Conservation (phyloP, 768 basidiomycete genomes). For the Auricularia auricula-judae region DNA sequence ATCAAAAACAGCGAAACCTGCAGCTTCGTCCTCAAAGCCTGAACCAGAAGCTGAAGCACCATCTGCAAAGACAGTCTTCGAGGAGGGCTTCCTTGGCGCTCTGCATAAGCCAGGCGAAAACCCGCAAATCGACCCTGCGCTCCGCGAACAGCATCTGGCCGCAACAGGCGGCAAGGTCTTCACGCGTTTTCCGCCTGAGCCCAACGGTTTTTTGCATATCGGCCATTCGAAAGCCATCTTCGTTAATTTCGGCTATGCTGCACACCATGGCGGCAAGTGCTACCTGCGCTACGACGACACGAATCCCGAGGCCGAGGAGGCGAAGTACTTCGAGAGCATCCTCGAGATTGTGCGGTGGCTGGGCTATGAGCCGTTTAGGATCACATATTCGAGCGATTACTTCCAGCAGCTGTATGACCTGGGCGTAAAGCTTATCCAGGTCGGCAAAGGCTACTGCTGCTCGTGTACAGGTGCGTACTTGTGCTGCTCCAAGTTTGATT, state of each 20-base stretch:
- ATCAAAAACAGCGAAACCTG: conserved; percentile 21
- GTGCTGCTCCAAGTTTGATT: neutral
- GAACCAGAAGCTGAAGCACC: conserved; percentile 16
- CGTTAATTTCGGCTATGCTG: conserved; percentile 97
- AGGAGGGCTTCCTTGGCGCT: conserved; percentile 86
- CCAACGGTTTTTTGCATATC: conserved; percentile 91
- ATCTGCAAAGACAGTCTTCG: conserved; percentile 61
- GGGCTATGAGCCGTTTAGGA: conserved; percentile 96
- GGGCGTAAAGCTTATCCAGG: conserved; percentile 77
- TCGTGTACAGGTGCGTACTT: conserved; percentile 78
- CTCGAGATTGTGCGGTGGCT: conserved; percentile 93
- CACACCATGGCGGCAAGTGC: conserved; percentile 81
- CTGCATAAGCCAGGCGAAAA: conserved; percentile 93
- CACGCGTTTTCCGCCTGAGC: conserved; percentile 98
- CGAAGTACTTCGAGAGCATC: conserved; percentile 90
- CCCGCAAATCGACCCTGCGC: conserved; percentile 66
- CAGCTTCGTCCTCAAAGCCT: conserved; percentile 18
- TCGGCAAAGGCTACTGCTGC: conserved; percentile 91
- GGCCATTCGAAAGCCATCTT: conserved; percentile 99
- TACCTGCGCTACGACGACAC: conserved; percentile 97
- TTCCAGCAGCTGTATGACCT: conserved; percentile 80
- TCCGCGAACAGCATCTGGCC: conserved; percentile 73
- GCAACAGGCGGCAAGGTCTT: conserved; percentile 74
- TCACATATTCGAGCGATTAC: conserved; percentile 98
- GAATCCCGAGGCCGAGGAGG: conserved; percentile 97